Conservation (phyloP, 2,329 filamentous ascomycete genomes). For the Talaromyces sp. region DNA sequence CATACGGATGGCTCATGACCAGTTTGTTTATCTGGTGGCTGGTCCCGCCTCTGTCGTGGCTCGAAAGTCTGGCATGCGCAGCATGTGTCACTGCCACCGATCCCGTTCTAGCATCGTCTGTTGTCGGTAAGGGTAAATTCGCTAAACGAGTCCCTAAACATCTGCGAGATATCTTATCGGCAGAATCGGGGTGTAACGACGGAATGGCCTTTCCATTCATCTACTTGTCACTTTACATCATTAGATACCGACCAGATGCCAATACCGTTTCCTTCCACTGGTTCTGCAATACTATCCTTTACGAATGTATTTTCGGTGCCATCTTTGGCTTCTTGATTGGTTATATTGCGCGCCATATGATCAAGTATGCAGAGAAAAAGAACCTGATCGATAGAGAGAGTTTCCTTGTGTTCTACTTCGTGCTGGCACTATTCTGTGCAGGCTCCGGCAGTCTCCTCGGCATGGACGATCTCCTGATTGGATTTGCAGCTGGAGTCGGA, state of each 20-base stretch:
- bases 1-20: constrained; percentile 76
- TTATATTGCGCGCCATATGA: constrained; percentile 84
- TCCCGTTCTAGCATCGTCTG: constrained; percentile 92
- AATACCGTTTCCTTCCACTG: constrained; percentile 73
- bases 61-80: constrained; percentile 80
- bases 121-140: constrained; percentile 98
- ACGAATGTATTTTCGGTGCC: constrained; percentile 92
- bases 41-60: constrained; percentile 72
- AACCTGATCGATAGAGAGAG: constrained; percentile 93
- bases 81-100: constrained; percentile 97
- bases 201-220: constrained; percentile 99
- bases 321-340: constrained; percentile 83
- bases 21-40: constrained; percentile 96
- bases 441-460: constrained; percentile 88
- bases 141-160: constrained; percentile 97
- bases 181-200: constrained; percentile 97
- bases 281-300: constrained; percentile 84
- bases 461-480: constrained; percentile 88
- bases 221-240: constrained; percentile 85
- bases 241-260: constrained; percentile 70
- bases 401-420: constrained; percentile 98
- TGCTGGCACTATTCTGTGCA: constrained; percentile 90
- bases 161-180: constrained; percentile 88
- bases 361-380: constrained; percentile 78
- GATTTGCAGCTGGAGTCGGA: constrained; percentile 92